These are phyloP conservation scores for Stachybotrys chlorohalonatus DNA, from an alignment of 2,329 filamentous ascomycete genomes.

Conservation along the genomic window DNA sequence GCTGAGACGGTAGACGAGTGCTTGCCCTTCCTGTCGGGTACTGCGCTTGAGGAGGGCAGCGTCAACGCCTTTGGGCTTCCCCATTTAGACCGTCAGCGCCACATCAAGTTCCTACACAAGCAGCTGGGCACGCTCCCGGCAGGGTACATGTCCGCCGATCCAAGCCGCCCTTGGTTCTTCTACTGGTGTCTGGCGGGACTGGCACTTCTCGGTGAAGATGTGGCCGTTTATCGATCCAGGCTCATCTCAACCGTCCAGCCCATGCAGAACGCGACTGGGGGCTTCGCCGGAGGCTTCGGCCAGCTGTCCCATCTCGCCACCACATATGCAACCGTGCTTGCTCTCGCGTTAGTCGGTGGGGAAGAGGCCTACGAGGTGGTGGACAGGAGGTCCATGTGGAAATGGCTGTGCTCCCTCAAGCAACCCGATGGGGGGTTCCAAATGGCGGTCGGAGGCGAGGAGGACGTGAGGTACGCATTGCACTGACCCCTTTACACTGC, in stretches of 20 bases:
- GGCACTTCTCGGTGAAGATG: slow-evolving; percentile 67
- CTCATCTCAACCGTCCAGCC: slow-evolving; percentile 67
- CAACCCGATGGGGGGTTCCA: slow-evolving; percentile 83
- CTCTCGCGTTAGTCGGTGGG: slow-evolving; percentile 70
- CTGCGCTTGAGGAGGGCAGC: slow-evolving; percentile 35
- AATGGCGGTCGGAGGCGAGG: slow-evolving; percentile 78
- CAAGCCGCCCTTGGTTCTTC: slow-evolving; percentile 85
- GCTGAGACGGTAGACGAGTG: slow-evolving; percentile 60
- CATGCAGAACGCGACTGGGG: slow-evolving; percentile 75
- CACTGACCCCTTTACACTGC: slow-evolving; percentile 2
- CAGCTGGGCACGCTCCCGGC: slow-evolving; percentile 55
- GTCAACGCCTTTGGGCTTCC: slow-evolving; percentile 69
- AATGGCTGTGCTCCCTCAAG: slow-evolving; percentile 80
- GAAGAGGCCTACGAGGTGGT: slow-evolving; percentile 65
- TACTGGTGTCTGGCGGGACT: slow-evolving; percentile 85
- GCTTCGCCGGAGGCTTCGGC: slow-evolving; percentile 89
- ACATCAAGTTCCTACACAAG: slow-evolving; percentile 53
- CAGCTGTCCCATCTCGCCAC: slow-evolving; percentile 83
- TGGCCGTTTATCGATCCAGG: slow-evolving; percentile 55
- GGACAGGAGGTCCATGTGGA: slow-evolving; percentile 80
- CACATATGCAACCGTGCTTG: slow-evolving; percentile 76
- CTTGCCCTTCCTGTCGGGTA: slow-evolving; percentile 55
- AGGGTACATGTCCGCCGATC: slow-evolving; percentile 66
- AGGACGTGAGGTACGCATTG: slow-evolving; percentile 69
- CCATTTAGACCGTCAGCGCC: slow-evolving; percentile 55